Evolutionary conservation across 2,329 filamentous ascomycete species (phyloP).

Genomic region (Xylariaceae sp.): DNA sequence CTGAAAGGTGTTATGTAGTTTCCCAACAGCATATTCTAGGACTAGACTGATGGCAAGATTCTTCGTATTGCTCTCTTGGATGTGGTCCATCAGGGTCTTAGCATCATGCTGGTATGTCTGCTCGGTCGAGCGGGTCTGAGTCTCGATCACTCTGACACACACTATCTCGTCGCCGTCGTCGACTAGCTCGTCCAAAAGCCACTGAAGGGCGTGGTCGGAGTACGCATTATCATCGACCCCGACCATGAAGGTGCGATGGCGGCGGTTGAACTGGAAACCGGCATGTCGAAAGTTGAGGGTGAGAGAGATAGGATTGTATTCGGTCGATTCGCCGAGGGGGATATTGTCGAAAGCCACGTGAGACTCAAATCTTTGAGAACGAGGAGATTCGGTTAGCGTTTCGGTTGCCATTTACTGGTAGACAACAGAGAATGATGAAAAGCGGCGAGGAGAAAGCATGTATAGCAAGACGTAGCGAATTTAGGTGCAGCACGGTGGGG

Average conservation of each 20-base stretch:
- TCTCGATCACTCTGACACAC: constrained; percentile 83
- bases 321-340: constrained; percentile 53
- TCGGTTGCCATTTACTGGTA: constrained; percentile 29
- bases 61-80: constrained; percentile 72
- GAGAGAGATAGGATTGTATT: constrained; percentile 62
- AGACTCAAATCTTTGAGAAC: constrained; percentile 49
- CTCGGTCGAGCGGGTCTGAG: constrained; percentile 65
- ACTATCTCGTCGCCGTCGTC: constrained; percentile 93
- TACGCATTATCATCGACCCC: constrained; percentile 89
- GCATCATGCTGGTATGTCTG: constrained; percentile 75
- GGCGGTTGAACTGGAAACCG: constrained; percentile 75
- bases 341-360: constrained; percentile 62
- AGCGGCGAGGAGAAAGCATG: neutral
- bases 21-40: constrained; percentile 83
- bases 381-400: constrained; percentile 31
- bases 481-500: neutral
- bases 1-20: constrained; percentile 86
- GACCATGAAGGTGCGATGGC: constrained; percentile 84
- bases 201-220: constrained; percentile 87
- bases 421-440: neutral
- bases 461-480: neutral
- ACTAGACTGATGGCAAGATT: constrained; percentile 83
- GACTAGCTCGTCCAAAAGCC: constrained; percentile 86
- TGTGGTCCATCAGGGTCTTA: constrained; percentile 66
- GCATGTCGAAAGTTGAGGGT: constrained; percentile 83